Percentiles rank a stretch among this genome's conserved stretches.
Conservation (phyloP, 805 yeast genomes). For the Kluyveromyces aestuarii region DNA sequence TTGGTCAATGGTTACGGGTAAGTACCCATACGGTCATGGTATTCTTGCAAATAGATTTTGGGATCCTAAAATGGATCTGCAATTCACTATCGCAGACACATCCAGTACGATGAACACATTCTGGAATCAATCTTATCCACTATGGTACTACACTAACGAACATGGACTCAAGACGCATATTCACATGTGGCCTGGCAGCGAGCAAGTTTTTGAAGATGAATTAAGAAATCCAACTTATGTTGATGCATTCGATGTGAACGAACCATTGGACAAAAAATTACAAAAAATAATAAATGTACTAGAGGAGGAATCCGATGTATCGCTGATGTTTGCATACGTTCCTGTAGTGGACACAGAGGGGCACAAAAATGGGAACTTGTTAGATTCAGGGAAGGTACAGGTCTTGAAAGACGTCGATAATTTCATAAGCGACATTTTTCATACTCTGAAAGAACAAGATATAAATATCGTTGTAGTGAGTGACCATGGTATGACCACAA, state of each 20-base stretch:
- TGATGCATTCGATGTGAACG: conserved; percentile 59
- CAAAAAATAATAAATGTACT: conserved; percentile 54
- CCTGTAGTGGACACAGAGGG: conserved; percentile 79
- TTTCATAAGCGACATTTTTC: conserved; percentile 42
- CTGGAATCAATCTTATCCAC: conserved; percentile 47
- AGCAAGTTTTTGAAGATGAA: conserved; percentile 34
- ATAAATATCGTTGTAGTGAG: conserved; percentile 72
- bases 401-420: conserved; percentile 50
- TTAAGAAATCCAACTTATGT: conserved; percentile 38
- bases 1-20: conserved; percentile 84
- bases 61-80: conserved; percentile 46
- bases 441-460: conserved; percentile 45
- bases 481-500: conserved; percentile 92
- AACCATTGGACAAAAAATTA: conserved; percentile 47
- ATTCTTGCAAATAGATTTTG: conserved; percentile 42
- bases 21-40: conserved; percentile 77
- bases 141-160: conserved; percentile 59
- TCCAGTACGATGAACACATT: not conserved
- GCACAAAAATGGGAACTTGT: conserved; percentile 61
- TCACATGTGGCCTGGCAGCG: conserved; percentile 98
- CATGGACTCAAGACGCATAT: conserved; percentile 28
- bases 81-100: conserved; percentile 33
- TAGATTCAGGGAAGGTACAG: conserved; percentile 36
- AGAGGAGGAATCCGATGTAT: conserved; percentile 58
- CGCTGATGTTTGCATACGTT: conserved; percentile 54